Conservation (phyloP, 768 basidiomycete genomes). For the Phallus indusiatus region DNA sequence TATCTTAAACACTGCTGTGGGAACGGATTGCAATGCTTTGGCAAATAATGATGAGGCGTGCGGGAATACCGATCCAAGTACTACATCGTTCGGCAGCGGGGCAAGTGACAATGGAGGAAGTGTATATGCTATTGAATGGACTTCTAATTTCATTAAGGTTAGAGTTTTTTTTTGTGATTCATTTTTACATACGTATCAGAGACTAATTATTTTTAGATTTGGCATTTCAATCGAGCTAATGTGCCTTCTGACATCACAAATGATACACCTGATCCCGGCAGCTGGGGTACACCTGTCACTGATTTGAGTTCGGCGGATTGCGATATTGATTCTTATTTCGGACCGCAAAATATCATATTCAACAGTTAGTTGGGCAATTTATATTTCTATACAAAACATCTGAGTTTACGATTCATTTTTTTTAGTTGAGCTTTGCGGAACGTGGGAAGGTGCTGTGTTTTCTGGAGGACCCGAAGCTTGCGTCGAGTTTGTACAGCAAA, state of each 20-base stretch:
- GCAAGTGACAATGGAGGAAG: conserved; percentile 38
- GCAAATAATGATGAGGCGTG: conserved; percentile 30
- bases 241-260: conserved; percentile 8
- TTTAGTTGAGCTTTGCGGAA: conserved; percentile 11
- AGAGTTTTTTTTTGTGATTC: conserved; percentile 37
- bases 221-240: conserved; percentile 10
- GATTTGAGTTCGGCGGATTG: conserved; percentile 6
- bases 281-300: conserved; percentile 12
- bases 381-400: background rate
- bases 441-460: conserved; percentile 11
- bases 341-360: conserved; percentile 10
- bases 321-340: conserved; percentile 9
- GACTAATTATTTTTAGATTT: background rate
- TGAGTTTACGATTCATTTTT: background rate
- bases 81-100: conserved; percentile 29
- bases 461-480: conserved; percentile 8
- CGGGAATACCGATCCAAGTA: conserved; percentile 26
- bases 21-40: conserved; percentile 24
- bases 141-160: conserved; percentile 31
- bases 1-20: conserved; percentile 28
- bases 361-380: background rate
- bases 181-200: background rate
- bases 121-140: conserved; percentile 32
- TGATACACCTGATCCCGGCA: conserved; percentile 7
- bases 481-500: conserved; percentile 8